These are phyloP conservation scores for Nakazawaea sp. DNA, from an alignment of 805 yeast species.

Conservation along the genomic window DNA sequence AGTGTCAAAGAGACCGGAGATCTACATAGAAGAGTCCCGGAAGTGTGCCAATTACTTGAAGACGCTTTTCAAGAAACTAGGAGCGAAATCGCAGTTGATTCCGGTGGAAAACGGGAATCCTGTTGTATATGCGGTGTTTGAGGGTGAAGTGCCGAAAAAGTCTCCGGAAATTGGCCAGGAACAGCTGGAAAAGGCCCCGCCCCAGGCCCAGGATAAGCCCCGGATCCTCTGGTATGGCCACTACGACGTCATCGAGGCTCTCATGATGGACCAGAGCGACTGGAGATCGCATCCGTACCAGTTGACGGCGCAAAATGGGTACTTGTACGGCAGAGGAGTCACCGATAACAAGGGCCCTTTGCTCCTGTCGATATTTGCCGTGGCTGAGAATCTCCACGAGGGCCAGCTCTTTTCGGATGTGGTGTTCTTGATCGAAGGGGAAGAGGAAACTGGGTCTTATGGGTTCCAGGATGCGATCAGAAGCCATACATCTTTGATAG, in stretches of 20 bases:
- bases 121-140: conserved; percentile 70
- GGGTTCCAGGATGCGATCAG: conserved; percentile 72
- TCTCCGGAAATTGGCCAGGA: conserved; percentile 1
- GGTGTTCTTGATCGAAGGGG: conserved; percentile 85
- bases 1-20: conserved; percentile 67
- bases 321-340: conserved; percentile 85
- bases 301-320: conserved; percentile 75
- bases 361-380: conserved; percentile 80
- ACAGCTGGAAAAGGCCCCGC: conserved; percentile 1
- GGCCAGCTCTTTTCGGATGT: conserved; percentile 61
- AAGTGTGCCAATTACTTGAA: conserved; percentile 76
- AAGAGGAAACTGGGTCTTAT: conserved; percentile 88
- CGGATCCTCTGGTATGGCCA: conserved; percentile 89
- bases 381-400: conserved; percentile 56
- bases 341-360: conserved; percentile 95
- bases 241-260: conserved; percentile 88
- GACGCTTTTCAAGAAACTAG: conserved; percentile 55
- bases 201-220: conserved; percentile 17
- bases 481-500: conserved; percentile 45
- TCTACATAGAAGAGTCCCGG: conserved; percentile 70
- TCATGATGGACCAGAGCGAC: conserved; percentile 31
- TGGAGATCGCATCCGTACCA: conserved; percentile 82
- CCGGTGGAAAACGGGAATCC: conserved; percentile 82
- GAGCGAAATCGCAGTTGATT: conserved; percentile 63
- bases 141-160: conserved; percentile 38